Evolutionary conservation across 2,329 filamentous ascomycete species (phyloP).

Genomic region (Exophiala sideris): DNA sequence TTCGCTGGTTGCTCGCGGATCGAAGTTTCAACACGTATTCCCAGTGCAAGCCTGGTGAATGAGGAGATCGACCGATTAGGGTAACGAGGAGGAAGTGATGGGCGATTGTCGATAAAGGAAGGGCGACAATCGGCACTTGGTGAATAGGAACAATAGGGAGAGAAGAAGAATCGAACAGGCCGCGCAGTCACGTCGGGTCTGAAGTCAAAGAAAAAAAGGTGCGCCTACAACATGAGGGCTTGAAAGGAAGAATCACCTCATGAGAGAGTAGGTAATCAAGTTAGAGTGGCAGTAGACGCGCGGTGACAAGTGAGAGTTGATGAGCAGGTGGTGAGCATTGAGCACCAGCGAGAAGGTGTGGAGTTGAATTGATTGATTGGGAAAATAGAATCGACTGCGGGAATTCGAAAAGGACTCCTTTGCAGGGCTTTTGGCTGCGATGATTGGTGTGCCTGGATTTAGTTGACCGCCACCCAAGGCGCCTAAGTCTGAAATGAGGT

Average conservation of each 20-base stretch:
- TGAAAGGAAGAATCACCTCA: constrained; percentile 5
- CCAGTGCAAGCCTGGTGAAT: not conserved
- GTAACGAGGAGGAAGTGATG: constrained; percentile 19
- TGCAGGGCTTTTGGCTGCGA: not conserved
- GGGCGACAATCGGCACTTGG: constrained; percentile 35
- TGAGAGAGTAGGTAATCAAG: constrained; percentile 4
- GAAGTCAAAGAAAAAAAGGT: constrained; percentile 10
- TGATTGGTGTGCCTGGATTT: constrained; percentile 29
- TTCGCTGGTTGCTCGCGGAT: not conserved
- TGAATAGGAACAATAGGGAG: constrained; percentile 15
- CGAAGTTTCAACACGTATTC: not conserved
- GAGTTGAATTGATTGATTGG: not conserved
- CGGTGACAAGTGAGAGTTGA: not conserved
- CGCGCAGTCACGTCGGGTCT: constrained; percentile 12
- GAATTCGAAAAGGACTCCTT: not conserved
- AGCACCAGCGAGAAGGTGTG: not conserved
- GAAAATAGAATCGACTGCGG: not conserved
- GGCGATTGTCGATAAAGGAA: constrained; percentile 35
- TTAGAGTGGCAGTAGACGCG: constrained; percentile 13
- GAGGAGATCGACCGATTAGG: constrained; percentile 1
- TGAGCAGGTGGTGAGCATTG: not conserved
- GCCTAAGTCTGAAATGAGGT: constrained; percentile 13
- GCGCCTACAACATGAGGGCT: not conserved
- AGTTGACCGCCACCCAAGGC: constrained; percentile 8
- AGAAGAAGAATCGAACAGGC: constrained; percentile 17